Conservation (phyloP, 1,284 basidiomycete species). For the Ganoderma resinaceum region DNA sequence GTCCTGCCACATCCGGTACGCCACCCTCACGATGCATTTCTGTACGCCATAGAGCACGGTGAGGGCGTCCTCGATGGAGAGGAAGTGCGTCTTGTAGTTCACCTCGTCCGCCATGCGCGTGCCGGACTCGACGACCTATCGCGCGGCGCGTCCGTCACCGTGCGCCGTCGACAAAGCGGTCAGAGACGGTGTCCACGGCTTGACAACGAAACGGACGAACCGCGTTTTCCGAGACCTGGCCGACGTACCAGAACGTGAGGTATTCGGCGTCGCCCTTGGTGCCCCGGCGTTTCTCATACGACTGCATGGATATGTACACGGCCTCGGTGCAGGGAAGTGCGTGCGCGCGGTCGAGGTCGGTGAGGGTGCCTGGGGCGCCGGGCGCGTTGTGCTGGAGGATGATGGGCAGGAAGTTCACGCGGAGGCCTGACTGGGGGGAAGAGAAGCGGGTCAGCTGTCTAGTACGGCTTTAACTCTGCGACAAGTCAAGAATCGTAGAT, state of each 20-base stretch:
- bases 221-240: conserved; percentile 57
- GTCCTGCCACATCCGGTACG: conserved; percentile 27
- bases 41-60: conserved; percentile 28
- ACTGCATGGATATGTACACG: conserved; percentile 48
- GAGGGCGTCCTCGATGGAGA: conserved; percentile 39
- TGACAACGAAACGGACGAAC: conserved; percentile 44
- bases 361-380: conserved; percentile 38
- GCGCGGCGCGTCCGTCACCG: background rate
- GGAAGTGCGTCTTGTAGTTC: conserved; percentile 46
- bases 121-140: conserved; percentile 51
- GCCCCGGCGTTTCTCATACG: conserved; percentile 35
- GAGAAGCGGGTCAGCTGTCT: background rate
- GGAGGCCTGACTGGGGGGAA: conserved; percentile 58
- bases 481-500: background rate
- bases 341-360: conserved; percentile 1
- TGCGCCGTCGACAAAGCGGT: background rate
- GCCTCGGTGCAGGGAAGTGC: conserved; percentile 50
- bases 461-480: background rate
- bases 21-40: conserved; percentile 17
- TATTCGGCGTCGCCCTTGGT: conserved; percentile 51
- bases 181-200: background rate
- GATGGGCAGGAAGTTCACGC: conserved; percentile 55
- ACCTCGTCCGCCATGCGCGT: conserved; percentile 66
- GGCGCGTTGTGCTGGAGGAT: conserved; percentile 49
- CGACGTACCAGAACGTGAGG: conserved; percentile 58